phyloP scores from a whole-genome alignment of 2,329 filamentous ascomycete species.

The Talaromyces albobiverticillius region DNA sequence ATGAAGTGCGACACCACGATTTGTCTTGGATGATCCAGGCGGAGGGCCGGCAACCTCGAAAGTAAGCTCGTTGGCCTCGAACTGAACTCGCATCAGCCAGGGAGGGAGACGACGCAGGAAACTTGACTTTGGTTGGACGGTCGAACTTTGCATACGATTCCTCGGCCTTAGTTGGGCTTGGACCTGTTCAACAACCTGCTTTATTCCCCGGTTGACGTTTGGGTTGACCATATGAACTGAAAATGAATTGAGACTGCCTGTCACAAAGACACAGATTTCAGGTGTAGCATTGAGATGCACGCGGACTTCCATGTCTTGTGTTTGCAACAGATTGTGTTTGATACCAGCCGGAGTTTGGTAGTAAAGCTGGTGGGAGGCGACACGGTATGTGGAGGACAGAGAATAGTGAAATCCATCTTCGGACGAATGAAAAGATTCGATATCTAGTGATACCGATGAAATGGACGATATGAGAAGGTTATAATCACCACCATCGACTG shows the following conservation, averaged over 20 bases:
- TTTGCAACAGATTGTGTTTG: conserved; percentile 82
- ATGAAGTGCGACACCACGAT: conserved; percentile 79
- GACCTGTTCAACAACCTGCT: conserved; percentile 84
- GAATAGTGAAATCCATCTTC: conserved; percentile 84
- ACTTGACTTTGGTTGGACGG: conserved; percentile 56
- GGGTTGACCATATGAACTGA: conserved; percentile 85
- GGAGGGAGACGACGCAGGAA: conserved; percentile 74
- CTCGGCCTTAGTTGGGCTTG: conserved; percentile 66
- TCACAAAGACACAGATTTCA: conserved; percentile 76
- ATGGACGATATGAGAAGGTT: conserved; percentile 94
- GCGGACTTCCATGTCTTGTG: conserved; percentile 84
- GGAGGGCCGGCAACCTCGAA: conserved; percentile 89
- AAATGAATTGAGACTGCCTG: conserved; percentile 79
- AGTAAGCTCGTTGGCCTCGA: conserved; percentile 86
- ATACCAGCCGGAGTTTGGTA: conserved; percentile 84
- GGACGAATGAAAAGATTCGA: conserved; percentile 91
- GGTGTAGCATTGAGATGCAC: conserved; percentile 80
- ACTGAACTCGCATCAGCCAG: conserved; percentile 79
- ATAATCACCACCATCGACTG: conserved; percentile 70
- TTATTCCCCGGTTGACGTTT: conserved; percentile 88
- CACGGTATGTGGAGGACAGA: conserved; percentile 73
- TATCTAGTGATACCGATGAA: conserved; percentile 86
- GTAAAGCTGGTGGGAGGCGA: conserved; percentile 86
- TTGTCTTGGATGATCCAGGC: conserved; percentile 74
- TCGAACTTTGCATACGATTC: conserved; percentile 49